Evolutionary conservation across 345 rosid genomes (phyloP).

Genomic region (Eucalyptus urophylla): DNA sequence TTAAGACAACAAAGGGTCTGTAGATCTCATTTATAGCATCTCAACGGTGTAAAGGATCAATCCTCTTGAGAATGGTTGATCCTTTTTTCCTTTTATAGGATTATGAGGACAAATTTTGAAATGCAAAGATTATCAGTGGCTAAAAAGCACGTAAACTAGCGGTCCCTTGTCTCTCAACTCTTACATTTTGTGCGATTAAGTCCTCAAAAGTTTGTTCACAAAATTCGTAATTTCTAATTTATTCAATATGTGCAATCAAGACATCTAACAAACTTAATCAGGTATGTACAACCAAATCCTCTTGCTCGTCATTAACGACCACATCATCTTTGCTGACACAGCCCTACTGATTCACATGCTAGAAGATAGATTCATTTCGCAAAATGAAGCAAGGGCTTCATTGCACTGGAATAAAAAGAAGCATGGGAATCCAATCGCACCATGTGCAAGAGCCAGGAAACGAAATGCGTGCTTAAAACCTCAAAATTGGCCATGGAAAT

Average conservation of each 20-base stretch:
- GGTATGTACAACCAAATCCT: neutral
- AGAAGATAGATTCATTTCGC: neutral
- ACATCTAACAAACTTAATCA: no score
- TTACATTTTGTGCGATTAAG: neutral
- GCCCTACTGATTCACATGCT: neutral
- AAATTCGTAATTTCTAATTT: neutral
- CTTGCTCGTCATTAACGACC: rapidly evolving
- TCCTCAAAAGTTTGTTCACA: neutral
- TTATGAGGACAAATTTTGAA: neutral
- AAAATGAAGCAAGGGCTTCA: neutral
- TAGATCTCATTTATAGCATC: neutral
- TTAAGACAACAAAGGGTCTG: no score
- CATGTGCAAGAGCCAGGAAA: neutral
- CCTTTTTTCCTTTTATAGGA: neutral
- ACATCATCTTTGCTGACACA: rapidly evolving
- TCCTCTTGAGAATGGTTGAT: neutral
- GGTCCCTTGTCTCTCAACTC: neutral
- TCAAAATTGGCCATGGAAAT: neutral
- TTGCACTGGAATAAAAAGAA: neutral
- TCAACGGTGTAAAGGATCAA: neutral
- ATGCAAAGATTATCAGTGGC: neutral
- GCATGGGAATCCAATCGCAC: neutral
- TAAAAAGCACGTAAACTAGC: neutral
- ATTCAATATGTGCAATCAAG: neutral
- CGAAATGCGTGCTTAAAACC: neutral